phyloP scores from a whole-genome alignment of 257 asterid species.

The Jacaranda mimosifolia region DNA sequence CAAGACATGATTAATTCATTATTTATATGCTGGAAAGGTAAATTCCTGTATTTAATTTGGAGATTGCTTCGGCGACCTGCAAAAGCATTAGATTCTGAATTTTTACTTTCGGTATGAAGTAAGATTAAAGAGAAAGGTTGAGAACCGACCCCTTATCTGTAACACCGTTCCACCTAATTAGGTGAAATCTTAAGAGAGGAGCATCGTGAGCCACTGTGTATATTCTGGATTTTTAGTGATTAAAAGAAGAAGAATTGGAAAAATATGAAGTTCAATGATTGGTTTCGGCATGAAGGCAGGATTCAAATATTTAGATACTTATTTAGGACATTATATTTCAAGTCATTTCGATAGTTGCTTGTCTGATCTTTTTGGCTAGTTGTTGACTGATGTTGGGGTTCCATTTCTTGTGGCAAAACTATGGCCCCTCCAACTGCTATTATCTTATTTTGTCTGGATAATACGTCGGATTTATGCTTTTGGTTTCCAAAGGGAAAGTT shows the following conservation, averaged over 20 bases:
- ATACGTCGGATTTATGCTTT: neutral
- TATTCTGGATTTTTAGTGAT: neutral
- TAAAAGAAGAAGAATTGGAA: neutral
- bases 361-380: constrained; percentile 11
- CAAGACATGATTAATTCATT: neutral
- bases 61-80: neutral
- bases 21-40: neutral
- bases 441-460: neutral
- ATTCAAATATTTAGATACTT: neutral
- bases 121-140: neutral
- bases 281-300: neutral
- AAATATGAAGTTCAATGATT: neutral
- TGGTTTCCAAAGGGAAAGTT: neutral
- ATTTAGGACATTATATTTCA: constrained; percentile 5
- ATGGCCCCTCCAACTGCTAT: neutral
- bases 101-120: no score
- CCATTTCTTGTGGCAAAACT: neutral
- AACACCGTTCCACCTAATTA: neutral
- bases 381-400: neutral
- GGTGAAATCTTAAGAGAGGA: neutral
- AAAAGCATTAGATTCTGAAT: no score
- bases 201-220: neutral
- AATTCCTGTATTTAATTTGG: neutral
- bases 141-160: neutral
- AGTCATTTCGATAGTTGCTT: neutral